Evolutionary conservation across 2,329 filamentous ascomycete species (phyloP), one percentile per base, ranked within the genome.

Genomic region (Helotiales sp.): DNA sequence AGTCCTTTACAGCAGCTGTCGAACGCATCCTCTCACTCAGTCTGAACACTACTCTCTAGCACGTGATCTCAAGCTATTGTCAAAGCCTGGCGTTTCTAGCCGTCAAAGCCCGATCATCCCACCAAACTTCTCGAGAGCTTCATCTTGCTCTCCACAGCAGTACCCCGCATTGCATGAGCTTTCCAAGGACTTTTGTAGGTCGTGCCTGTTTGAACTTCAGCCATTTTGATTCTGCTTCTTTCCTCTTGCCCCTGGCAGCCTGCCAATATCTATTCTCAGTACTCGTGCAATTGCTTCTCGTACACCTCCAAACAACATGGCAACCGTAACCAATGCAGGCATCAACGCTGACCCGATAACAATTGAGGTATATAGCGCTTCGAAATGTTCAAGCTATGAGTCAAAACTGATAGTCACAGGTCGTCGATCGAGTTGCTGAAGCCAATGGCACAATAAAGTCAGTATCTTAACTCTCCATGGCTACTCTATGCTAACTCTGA

Each of bases 361-460:
- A 17, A 54, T 68, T 25, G 46, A 63, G 47, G 66, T 66, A 63
- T 48, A 36, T 31, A 24, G 19, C 13, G 5, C 17, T 22, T 34
- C 44, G 30, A 3, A 13, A 25, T 40, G 19, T 46, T 7, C 25
- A 7, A 1, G 7, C 12, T 25, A 1, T 30, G 27, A 10, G 33
- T 22, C 15, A 31, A 15, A 9, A 30, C 48, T 63, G 58, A 61
- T 19, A 27, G 25, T 27, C 12, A 13, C 36, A 69, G 67, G 34
- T 62, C 29, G 38, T 66, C 31, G 63, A 68, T 49, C 64, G 63
- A 30, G 5, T 66, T 10, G 60, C 57, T 15, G 66, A 69, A 50
- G 54, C 58, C 42, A 67, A 61, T 59, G 65, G 67, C 38, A 62
- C 33, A 47, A 38, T 63, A 48, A 65, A 64, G 66, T 65, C 30